Percentiles rank a stretch among this genome's conserved stretches.
These are phyloP conservation scores for Acorus gramineus DNA, from an alignment of 106 monocot species.

Conservation along the genomic window DNA sequence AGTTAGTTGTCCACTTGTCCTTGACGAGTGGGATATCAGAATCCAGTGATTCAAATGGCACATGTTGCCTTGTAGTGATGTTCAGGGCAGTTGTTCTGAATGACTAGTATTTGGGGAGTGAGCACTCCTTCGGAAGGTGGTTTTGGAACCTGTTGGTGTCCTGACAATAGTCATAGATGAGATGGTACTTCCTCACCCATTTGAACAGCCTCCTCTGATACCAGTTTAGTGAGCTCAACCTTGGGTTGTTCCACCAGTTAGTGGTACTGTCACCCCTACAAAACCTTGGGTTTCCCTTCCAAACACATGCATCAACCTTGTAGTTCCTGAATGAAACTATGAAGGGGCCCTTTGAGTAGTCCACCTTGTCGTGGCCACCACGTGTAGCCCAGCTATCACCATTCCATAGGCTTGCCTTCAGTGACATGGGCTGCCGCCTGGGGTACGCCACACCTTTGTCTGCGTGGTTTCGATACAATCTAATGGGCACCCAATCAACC, in stretches of 20 bases:
- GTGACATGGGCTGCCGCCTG: constrained; percentile 43
- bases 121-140: constrained; percentile 37
- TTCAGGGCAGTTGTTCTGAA: not conserved
- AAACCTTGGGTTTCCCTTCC: constrained; percentile 35
- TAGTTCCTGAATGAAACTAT: constrained; percentile 38
- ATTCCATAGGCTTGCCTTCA: constrained; percentile 53
- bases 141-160: constrained; percentile 43
- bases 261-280: constrained; percentile 22
- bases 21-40: no score
- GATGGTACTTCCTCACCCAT: constrained; percentile 61
- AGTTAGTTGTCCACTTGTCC: no score
- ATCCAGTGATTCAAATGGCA: no score
- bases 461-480: constrained; percentile 50
- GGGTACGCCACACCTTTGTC: constrained; percentile 50
- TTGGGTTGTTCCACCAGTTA: constrained; percentile 51
- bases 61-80: no score
- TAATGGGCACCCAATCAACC: constrained; percentile 67
- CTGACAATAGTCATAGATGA: constrained; percentile 58
- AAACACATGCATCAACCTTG: constrained; percentile 56
- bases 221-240: constrained; percentile 22
- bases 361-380: constrained; percentile 50
- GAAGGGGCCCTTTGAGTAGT: constrained; percentile 61
- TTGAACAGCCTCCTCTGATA: constrained; percentile 47
- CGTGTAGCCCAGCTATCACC: constrained; percentile 62
- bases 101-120: constrained; percentile 20